phyloP scores from a whole-genome alignment of 495 filamentous ascomycete species.

The Xylaria scruposa region DNA sequence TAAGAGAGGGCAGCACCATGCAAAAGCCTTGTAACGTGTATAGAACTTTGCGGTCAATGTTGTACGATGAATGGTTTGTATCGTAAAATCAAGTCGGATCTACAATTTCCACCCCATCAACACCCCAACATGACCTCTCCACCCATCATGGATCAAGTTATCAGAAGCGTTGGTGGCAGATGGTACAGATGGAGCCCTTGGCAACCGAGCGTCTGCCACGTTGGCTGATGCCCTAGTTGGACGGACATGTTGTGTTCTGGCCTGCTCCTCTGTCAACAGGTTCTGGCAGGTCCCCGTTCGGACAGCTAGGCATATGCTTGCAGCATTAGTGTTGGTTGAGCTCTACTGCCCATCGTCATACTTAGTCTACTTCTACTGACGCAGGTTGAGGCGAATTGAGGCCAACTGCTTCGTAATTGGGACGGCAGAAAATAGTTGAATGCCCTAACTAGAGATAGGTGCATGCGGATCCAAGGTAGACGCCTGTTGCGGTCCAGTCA shows the following conservation, averaged over 20 bases:
- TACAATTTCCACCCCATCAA: not conserved
- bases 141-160: not conserved
- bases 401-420: not conserved
- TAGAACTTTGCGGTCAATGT: not conserved
- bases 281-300: not conserved
- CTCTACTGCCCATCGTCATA: not conserved
- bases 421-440: not conserved
- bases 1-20: constrained; percentile 3
- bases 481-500: constrained; percentile 13
- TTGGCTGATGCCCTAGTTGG: constrained; percentile 27
- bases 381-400: not conserved
- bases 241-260: constrained; percentile 3
- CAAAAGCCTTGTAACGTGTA: constrained; percentile 2
- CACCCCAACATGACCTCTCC: not conserved
- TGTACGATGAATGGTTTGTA: constrained; percentile 2
- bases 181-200: constrained; percentile 16
- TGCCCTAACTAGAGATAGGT: not conserved
- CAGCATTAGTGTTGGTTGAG: constrained; percentile 20
- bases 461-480: constrained; percentile 3
- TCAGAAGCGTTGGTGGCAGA: constrained; percentile 14
- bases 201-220: constrained; percentile 23
- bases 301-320: constrained; percentile 7
- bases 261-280: not conserved
- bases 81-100: constrained; percentile 7
- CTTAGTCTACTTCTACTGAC: not conserved